Evolutionary conservation across 176 grass and related monocot genomes (phyloP).

Genomic region (Eremochloa ophiuroides): DNA sequence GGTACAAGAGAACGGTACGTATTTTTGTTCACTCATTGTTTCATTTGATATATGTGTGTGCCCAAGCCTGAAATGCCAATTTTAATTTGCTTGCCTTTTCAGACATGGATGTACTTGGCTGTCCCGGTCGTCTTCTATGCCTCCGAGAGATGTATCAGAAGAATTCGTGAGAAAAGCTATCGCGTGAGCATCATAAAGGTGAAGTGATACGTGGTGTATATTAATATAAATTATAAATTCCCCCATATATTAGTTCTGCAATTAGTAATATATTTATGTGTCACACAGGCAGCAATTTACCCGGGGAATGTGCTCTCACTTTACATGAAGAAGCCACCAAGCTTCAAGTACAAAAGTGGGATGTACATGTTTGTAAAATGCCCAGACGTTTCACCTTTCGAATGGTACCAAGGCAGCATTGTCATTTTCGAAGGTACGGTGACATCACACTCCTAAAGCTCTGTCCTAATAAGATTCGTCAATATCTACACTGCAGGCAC

Average conservation of each 20-base stretch:
- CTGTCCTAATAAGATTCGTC: not conserved
- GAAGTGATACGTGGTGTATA: no score
- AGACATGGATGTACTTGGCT: constrained; percentile 96
- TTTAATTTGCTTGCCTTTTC: constrained; percentile 8
- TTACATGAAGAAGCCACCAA: constrained; percentile 78
- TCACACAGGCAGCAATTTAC: constrained; percentile 88
- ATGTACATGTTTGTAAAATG: constrained; percentile 99
- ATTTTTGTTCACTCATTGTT: not conserved
- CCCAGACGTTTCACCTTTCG: constrained; percentile 90
- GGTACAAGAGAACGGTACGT: constrained; percentile 93
- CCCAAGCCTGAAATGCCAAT: not conserved
- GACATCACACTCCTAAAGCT: not conserved
- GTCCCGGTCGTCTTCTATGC: constrained; percentile 83
- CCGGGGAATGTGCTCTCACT: constrained; percentile 90
- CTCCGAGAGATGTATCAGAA: constrained; percentile 77
- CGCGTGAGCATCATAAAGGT: constrained; percentile 77
- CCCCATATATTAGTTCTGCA: no score
- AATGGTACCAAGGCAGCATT: constrained; percentile 52
- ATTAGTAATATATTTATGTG: constrained; percentile 8
- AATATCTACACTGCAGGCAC: constrained; percentile 47
- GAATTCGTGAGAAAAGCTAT: constrained; percentile 57
- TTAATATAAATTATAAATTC: no score
- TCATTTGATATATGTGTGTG: not conserved
- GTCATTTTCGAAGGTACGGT: not conserved
- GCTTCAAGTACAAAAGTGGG: constrained; percentile 93